Base-by-base conservation (phyloP, 257 asterid species). In the Oldenlandia corymbosa region DNA sequence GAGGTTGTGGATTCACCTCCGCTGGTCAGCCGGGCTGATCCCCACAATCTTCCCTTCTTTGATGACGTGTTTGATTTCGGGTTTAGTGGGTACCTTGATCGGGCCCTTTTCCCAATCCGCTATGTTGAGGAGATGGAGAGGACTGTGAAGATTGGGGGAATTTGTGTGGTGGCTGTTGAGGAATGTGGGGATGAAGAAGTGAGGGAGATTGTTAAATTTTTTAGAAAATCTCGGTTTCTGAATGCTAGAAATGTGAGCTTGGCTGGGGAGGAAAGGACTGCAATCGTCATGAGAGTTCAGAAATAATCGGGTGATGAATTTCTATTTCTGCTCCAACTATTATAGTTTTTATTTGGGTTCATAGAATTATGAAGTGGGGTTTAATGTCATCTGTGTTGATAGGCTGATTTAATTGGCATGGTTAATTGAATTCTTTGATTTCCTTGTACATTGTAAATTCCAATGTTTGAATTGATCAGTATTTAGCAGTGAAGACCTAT, bases 1-100 rank as follows among this genome's bases (percentile, higher is more conserved):
- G 98, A 92, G 84, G 18, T 88, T 41, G 81, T 83, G 27, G 98
- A 89, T 26, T 88, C 85, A 9, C 89, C 79, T 36, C 98, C 98
- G 8, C 64, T 86, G 21, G 98, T 92, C 53, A 66, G 81, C 65
- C 79, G 87, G 42, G 94, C 95, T 32, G 96, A 92, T 73, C 95
- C 94, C 0, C 95, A 86, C 58, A 89, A 80, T 57, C 51, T 92
- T 73, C 97, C 95, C 0, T 92, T 80, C 51, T 81, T 83, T 7
- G 88, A 89, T 62, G 69, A 76, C 64, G 76, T 70, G 69, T 92
- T 92, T 69, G 97, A 92, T 79, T 73, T 92, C 28, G 95, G 85
- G 68, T 73, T 91, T 49, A 84, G 95, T 17, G 77, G 81, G 58
- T 83, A 74, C 62, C 62, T 91, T 65, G 95, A 91, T 51, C 70